Evolutionary conservation across 2,329 filamentous ascomycete genomes (phyloP), one percentile per base, ranked within the genome.

Genomic region (Colletotrichum melonis): DNA sequence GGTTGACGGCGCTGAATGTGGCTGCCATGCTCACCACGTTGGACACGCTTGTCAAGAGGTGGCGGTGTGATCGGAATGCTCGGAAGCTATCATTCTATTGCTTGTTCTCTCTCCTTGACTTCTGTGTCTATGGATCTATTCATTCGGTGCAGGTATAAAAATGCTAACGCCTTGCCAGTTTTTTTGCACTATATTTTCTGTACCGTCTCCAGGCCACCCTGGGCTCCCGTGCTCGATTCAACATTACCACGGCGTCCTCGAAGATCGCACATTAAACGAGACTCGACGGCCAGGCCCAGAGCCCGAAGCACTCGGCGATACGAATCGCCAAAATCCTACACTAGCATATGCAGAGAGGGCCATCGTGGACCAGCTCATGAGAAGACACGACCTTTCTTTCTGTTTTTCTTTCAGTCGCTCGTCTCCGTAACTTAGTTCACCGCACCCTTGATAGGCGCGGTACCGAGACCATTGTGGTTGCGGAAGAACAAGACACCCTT

Each of bases 401-500:
- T 32, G 28, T 16, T 22, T 28, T 24, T 26, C 42, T 26, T 5
- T 19, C 28, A 26, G 14, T 55, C 16, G 22, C 24, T 42, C 22
- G 4, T 5, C 57, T 11, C 12, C 46, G 2, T 26, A 26, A 8
- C n/a, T 8, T 57, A 73, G 32, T 49, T 60, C 8, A 66, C 71
- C 63, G 63, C 42, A 9, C 72, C 72, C 72, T 74, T 74, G 57
- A 59, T 83, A 80, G 63, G 72, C 3, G 72, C 57, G 35, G 91
- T 85, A 77, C 97, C 97, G 28, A 97, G 86, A 24, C 94, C 94
- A 85, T 98, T 99, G 79, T 89, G 89, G 89, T 99, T 99, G 81
- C 96, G 92, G 93, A 94, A 99, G 90, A 99, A 98, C 68, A 97
- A 85, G 35, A 99, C 92, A 75, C 93, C 92, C 87, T 95, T 93